Conservation (phyloP, 164 flowering plant species). For the Aristolochia californica region DNA sequence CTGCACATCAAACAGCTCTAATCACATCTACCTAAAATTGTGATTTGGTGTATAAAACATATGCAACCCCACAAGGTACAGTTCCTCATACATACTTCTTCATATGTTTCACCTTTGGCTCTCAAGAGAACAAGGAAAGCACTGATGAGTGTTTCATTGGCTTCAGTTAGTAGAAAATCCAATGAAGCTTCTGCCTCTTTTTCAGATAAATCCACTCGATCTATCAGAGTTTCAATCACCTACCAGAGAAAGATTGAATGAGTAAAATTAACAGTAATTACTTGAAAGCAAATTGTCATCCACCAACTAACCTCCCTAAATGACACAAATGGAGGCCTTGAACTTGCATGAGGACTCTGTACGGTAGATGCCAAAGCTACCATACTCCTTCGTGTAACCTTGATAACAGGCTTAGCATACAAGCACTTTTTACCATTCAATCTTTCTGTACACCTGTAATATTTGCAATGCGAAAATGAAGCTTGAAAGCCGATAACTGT, state of each 20-base stretch:
- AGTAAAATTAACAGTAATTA: background rate
- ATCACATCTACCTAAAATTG: background rate
- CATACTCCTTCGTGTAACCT: background rate
- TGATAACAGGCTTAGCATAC: background rate
- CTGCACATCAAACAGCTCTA: conserved; percentile 18
- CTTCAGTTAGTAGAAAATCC: conserved; percentile 53
- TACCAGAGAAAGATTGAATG: conserved; percentile 15
- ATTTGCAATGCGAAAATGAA: conserved; percentile 3
- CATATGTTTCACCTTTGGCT: conserved; percentile 93
- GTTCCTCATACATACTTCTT: conserved; percentile 43
- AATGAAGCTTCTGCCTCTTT: conserved; percentile 70
- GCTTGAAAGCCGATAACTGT: conserved; percentile 5
- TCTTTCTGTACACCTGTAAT: background rate
- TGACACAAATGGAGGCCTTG: conserved; percentile 5
- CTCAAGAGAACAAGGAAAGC: conserved; percentile 84
- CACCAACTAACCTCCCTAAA: conserved; percentile 12
- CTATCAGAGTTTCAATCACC: conserved; percentile 70
- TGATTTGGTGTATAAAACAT: too few relatives aligned
- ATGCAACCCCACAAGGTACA: background rate
- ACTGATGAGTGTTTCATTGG: conserved; percentile 68
- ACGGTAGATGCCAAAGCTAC: background rate
- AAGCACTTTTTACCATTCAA: conserved; percentile 7
- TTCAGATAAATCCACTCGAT: conserved; percentile 64
- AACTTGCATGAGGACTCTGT: background rate
- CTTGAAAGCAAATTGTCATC: background rate